Evolutionary conservation across 2,329 filamentous ascomycete species (phyloP), one percentile per base, ranked within the genome.

Genomic region (Elsinoe ampelina): DNA sequence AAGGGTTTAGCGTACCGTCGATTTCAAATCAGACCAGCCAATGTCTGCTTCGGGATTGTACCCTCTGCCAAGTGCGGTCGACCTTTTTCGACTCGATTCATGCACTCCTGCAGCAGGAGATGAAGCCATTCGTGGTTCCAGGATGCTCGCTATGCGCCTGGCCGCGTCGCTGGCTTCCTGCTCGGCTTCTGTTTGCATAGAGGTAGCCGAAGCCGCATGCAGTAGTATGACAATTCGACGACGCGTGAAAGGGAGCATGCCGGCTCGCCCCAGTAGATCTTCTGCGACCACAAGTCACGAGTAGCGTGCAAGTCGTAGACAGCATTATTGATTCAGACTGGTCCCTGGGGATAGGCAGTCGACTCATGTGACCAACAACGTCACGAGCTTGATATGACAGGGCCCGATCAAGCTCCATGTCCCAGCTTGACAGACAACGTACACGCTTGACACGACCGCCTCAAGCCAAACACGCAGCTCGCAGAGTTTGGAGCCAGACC

Each of bases 21-120:
- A 56, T 56, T 56, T 56, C 54, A 56, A 56, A 56, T 56, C 39
- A 47, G 54, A 47, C 41, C 42, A 56, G 54, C 54, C 54, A 56
- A 56, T 47, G 54, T 41, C 41, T 32, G 17, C 38, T 56, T 56
- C 42, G 54, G 54, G 54, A 34, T 48, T 45, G 13, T 20, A 11
- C 7, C 5, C 8, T 30, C 15, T 36, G 54, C 54, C 54, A 45
- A 56, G 54, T 38, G 41, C 20, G 30, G 41, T 38, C 12, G 39
- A 32, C 41, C 15, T 26, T 38, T 39, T 45, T 55, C 34, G 20
- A 19, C 54, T 39, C 39, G 42, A 56, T 15, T 42, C 54, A 55
- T 45, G 52, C 52, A 55, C 41, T 56, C 54, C 54, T 56, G 54
- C 54, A 56, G 54, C 52, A 42, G 19, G 30, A 42, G 19, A 15